These are phyloP conservation scores for Daldinia eschscholtzii DNA, from an alignment of 2,329 filamentous ascomycete species.

Conservation along the genomic window DNA sequence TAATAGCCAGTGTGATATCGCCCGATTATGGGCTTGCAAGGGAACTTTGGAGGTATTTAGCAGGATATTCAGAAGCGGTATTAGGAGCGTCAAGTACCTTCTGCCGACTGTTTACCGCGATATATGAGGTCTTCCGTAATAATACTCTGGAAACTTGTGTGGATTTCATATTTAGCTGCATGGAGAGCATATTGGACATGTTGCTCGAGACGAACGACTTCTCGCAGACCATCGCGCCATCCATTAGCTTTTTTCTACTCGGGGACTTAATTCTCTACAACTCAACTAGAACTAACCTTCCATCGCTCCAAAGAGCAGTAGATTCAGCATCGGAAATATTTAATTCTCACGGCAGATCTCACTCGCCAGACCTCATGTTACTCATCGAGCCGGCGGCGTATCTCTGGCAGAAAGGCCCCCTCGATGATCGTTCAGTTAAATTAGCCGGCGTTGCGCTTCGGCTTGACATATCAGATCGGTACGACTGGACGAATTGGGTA, in stretches of 20 bases:
- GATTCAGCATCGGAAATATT: constrained; percentile 20
- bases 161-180: constrained; percentile 43
- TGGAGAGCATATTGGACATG: constrained; percentile 45
- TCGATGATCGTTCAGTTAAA: constrained; percentile 39
- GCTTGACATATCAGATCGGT: constrained; percentile 22
- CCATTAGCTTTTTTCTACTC: constrained; percentile 39
- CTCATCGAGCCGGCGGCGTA: constrained; percentile 39
- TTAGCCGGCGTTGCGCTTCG: constrained; percentile 33
- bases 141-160: constrained; percentile 35
- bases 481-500: constrained; percentile 41
- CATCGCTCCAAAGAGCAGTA: constrained; percentile 33
- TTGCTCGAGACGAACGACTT: constrained; percentile 38
- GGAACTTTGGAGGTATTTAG: constrained; percentile 43
- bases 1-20: constrained; percentile 41
- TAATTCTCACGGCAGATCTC: constrained; percentile 6
- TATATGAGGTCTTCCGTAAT: constrained; percentile 38
- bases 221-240: constrained; percentile 36
- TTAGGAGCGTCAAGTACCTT: constrained; percentile 33
- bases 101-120: constrained; percentile 31
- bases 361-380: constrained; percentile 23
- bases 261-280: constrained; percentile 40
- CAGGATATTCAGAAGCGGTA: constrained; percentile 35
- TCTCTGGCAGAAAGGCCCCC: constrained; percentile 42
- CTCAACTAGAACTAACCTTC: constrained; percentile 36
- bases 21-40: constrained; percentile 37